phyloP scores from a whole-genome alignment of 192 early-diverging fungal genomes.

The Coemansia biformis region DNA sequence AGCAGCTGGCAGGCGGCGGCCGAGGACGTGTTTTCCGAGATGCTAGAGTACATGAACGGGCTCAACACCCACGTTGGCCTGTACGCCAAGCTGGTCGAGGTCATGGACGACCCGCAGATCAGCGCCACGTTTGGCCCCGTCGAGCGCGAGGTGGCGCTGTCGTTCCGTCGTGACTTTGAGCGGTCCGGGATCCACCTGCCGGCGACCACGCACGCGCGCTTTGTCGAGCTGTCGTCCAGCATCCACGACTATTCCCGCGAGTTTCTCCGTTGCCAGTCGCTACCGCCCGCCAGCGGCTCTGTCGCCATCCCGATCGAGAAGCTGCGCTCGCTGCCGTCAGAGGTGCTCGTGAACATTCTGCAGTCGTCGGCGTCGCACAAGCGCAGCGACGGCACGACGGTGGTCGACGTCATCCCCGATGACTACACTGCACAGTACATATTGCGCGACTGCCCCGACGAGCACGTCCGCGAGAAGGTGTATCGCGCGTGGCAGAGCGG shows the following conservation, averaged over 20 bases:
- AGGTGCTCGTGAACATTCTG: slow-evolving; percentile 53
- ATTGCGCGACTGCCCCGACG: slow-evolving; percentile 53
- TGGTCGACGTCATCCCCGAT: slow-evolving; percentile 25
- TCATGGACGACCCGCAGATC: slow-evolving; percentile 58
- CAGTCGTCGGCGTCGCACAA: slow-evolving; percentile 24
- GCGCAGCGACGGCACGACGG: slow-evolving; percentile 23
- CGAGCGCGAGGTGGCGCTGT: slow-evolving; percentile 69
- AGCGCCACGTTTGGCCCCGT: slow-evolving; percentile 55
- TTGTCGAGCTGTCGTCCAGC: slow-evolving; percentile 77
- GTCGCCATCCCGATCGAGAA: slow-evolving; percentile 39
- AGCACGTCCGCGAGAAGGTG: slow-evolving; percentile 61
- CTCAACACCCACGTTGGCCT: slow-evolving; percentile 88
- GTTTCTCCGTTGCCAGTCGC: slow-evolving; percentile 54
- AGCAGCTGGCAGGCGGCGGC: slow-evolving; percentile 64
- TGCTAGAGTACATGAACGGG: slow-evolving; percentile 83
- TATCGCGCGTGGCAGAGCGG: slow-evolving; percentile 75
- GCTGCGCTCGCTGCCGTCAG: slow-evolving; percentile 56
- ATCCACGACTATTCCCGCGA: slow-evolving; percentile 72
- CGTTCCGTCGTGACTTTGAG: slow-evolving; percentile 90
- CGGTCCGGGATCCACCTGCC: slow-evolving; percentile 89
- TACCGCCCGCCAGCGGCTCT: slow-evolving; percentile 2
- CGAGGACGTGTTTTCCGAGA: slow-evolving; percentile 63
- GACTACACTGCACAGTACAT: slow-evolving; percentile 40
- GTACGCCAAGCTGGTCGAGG: slow-evolving; percentile 67
- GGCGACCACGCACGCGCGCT: slow-evolving; percentile 56